Evolutionary conservation across 164 flowering plant species (phyloP).

Genomic region (Vitis rupestris): DNA sequence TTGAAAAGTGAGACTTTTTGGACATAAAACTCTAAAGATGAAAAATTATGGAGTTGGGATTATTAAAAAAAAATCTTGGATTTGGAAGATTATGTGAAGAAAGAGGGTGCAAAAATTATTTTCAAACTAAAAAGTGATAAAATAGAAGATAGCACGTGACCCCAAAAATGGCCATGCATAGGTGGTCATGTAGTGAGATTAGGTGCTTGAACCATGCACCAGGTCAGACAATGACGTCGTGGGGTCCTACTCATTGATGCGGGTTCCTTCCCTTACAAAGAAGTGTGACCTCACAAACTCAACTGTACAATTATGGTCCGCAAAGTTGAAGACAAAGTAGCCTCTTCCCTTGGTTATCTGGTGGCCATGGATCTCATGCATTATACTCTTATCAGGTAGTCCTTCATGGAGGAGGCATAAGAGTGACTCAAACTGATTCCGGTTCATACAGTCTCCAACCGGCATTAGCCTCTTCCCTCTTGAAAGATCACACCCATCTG

Average conservation of each 20-base stretch:
- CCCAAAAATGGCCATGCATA: no score
- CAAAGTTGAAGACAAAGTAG: slow-evolving; percentile 72
- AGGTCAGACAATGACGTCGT: no score
- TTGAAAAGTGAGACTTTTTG: no score
- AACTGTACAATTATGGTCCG: slow-evolving; percentile 77
- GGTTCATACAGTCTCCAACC: slow-evolving; percentile 96
- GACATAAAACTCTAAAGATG: no score
- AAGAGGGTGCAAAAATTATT: no score
- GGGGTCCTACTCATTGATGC: slow-evolving; percentile 47
- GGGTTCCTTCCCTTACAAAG: slow-evolving; percentile 83
- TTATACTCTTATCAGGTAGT: slow-evolving; percentile 62
- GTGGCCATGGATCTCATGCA: slow-evolving; percentile 79
- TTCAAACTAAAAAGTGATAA: no score
- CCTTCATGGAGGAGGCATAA: slow-evolving; percentile 76
- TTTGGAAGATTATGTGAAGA: no score
- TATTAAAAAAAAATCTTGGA: no score
- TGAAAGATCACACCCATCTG: slow-evolving; percentile 79
- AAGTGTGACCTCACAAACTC: slow-evolving; percentile 92
- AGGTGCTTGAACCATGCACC: no score
- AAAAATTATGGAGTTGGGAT: no score
- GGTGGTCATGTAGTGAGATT: no score
- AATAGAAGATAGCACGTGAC: no score
- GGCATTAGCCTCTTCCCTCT: slow-evolving; percentile 86
- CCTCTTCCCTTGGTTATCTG: slow-evolving; percentile 92
- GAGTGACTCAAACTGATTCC: slow-evolving; percentile 93